Percentiles rank a stretch among this genome's conserved stretches.
phyloP scores from a whole-genome alignment of 1,284 basidiomycete genomes.

The Marasmius oreades region DNA sequence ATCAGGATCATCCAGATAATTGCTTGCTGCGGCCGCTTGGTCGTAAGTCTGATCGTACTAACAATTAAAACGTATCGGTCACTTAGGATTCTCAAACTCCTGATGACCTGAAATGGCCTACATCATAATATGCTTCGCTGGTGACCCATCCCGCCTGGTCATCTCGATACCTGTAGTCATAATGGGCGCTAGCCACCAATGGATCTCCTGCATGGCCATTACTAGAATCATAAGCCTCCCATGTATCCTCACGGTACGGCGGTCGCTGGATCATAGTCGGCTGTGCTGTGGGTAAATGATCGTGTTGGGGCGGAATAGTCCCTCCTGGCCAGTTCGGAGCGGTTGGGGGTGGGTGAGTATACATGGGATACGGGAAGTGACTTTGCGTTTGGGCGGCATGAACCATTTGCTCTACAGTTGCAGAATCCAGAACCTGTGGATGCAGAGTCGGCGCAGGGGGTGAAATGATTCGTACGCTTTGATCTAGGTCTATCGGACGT shows the following conservation, averaged over 20 bases:
- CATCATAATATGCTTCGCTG: conserved; percentile 53
- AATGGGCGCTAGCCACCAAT: conserved; percentile 39
- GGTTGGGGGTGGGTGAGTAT: conserved; percentile 41
- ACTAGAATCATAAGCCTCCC: conserved; percentile 43
- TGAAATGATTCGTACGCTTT: conserved; percentile 15
- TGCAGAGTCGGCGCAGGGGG: conserved; percentile 22
- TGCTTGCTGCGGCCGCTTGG: conserved; percentile 28
- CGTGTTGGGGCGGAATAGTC: conserved; percentile 61
- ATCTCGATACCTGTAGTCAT: conserved; percentile 58
- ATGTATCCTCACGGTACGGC: conserved; percentile 46
- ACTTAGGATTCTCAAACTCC: neutral
- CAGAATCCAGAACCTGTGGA: conserved; percentile 28
- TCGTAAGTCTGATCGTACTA: conserved; percentile 36
- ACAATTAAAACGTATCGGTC: neutral
- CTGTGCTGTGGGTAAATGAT: conserved; percentile 45
- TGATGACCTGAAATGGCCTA: conserved; percentile 4
- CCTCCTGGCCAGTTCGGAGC: conserved; percentile 64
- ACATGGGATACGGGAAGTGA: conserved; percentile 39
- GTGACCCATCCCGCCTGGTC: conserved; percentile 50
- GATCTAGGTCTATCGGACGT: neutral
- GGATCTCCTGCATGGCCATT: conserved; percentile 34
- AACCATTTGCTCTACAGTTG: conserved; percentile 30
- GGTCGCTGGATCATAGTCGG: conserved; percentile 47
- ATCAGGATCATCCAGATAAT: conserved; percentile 39
- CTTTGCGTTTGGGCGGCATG: conserved; percentile 22